A percentile compares a stretch with the other conserved stretches of the same genome.
phyloP scores from a whole-genome alignment of 805 yeast genomes.

The Saccharomycopsis fibuligera region DNA sequence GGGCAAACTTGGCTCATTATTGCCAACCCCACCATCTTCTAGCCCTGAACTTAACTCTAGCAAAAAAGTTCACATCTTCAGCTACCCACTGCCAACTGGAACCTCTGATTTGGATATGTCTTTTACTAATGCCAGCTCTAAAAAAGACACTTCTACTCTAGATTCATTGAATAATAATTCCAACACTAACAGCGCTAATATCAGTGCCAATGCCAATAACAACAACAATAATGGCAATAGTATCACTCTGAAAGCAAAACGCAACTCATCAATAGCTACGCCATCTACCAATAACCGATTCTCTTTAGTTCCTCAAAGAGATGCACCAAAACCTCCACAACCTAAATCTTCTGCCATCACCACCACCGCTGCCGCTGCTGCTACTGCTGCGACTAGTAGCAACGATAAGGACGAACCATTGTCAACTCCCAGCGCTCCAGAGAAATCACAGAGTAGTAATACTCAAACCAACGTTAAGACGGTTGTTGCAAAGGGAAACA shows the following conservation, averaged over 20 bases:
- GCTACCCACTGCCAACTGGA: too few relatives aligned
- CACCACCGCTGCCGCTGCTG: not conserved
- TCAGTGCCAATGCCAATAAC: not conserved
- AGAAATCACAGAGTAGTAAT: not conserved
- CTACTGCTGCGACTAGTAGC: not conserved
- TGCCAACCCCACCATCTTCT: not conserved
- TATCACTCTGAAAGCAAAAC: too few relatives aligned
- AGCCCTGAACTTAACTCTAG: conserved; percentile 3
- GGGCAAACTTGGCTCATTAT: not conserved
- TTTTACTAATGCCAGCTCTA: not conserved
- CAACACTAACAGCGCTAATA: not conserved
- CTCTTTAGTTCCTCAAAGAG: conserved; percentile 19
- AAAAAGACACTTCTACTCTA: not conserved
- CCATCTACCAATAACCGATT: not conserved
- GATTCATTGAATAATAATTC: not conserved
- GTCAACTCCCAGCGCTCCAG: too few relatives aligned
- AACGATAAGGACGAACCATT: too few relatives aligned
- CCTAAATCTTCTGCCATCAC: not conserved
- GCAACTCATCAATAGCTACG: not conserved
- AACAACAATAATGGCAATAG: not conserved
- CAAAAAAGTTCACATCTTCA: not conserved
- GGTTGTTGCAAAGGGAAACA: conserved; percentile 7
- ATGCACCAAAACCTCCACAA: conserved; percentile 25
- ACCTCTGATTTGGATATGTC: not conserved
- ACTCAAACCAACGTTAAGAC: conserved; percentile 4